Base-by-base conservation (phyloP, 768 basidiomycete species). In the Mycena sanguinolenta region DNA sequence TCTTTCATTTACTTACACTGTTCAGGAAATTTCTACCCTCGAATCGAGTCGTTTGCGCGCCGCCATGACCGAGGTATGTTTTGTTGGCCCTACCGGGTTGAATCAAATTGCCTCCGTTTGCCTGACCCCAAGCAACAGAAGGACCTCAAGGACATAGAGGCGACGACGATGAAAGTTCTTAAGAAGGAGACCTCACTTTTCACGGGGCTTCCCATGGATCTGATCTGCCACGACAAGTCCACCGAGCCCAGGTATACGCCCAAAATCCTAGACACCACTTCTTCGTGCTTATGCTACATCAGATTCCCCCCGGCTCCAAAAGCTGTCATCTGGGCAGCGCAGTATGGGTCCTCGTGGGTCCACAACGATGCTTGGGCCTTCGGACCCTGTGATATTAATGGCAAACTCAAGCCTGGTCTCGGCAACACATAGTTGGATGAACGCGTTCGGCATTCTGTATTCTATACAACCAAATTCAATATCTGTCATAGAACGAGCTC, bases 301-400 rank as follows among this genome's bases (percentile, higher is more conserved):
- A 68, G 78, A 62, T 80, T 79, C 64, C 79, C 80, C 7, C 78
- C 78, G 0, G 42, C 80, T 39, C 80, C 80, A 0, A 58, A 54
- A 13, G 76, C 75, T 1, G 27, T 79, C 21, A 58, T 75, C 34
- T 79, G 74, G 75, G 66, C 73, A 3, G 70, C 71, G 9, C 63
- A 73, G 52, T 77, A 75, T 57, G 79, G 73, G 58, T 74, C 78
- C 23, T 78, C 70, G 12, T 64, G 77, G 42, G 74, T 68, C 34
- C 73, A 80, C 54, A 74, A 68, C 16, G 77, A 78, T 5, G 75
- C 79, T 19, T 82, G 81, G 79, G 75, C 69, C 16, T 80, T 80
- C 54, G 80, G 76, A 6, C 77, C 80, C 9, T 73, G 74, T 27
- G 79, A 80, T 73, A 67, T 77, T 21, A 60, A 73, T 54, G 79